phyloP scores from a whole-genome alignment of 108 stramenopile species.

The Cylindrotheca closterium region DNA sequence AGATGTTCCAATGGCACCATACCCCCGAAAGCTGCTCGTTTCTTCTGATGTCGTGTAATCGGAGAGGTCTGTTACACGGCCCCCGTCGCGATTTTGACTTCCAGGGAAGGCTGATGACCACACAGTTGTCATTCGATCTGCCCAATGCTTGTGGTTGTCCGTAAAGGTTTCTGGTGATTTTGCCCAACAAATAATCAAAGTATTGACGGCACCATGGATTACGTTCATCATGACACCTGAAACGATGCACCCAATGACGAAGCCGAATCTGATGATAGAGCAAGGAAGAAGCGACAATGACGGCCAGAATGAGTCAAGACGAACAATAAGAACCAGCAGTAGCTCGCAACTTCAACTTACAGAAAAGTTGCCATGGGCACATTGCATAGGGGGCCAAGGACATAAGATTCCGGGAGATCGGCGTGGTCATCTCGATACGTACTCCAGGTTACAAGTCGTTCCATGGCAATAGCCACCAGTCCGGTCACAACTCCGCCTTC shows the following conservation, averaged over 20 bases:
- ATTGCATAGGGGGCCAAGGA: conserved; percentile 5
- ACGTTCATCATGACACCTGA: conserved; percentile 62
- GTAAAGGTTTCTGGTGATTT: conserved; percentile 61
- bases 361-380: conserved; percentile 6
- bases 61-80: too few relatives aligned
- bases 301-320: not conserved
- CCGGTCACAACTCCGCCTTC: not conserved
- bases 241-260: conserved; percentile 58
- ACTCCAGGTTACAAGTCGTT: not conserved
- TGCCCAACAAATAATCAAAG: conserved; percentile 84
- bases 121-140: conserved; percentile 46
- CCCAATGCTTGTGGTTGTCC: conserved; percentile 60
- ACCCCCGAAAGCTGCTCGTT: not conserved
- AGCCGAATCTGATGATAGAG: conserved; percentile 50
- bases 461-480: not conserved
- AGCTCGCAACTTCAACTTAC: not conserved
- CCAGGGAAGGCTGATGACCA: conserved; percentile 32
- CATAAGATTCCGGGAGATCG: not conserved
- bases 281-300: not conserved
- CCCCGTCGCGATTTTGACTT: not conserved
- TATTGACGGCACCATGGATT: conserved; percentile 73
- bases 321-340: not conserved
- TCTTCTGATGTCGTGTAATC: too few relatives aligned
- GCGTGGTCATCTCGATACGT: not conserved
- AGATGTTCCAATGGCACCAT: not conserved